A percentile compares a stretch with the other conserved stretches of the same genome.
phyloP scores from a whole-genome alignment of 2,329 filamentous ascomycete species.

The Zymoseptoria ardabiliae region DNA sequence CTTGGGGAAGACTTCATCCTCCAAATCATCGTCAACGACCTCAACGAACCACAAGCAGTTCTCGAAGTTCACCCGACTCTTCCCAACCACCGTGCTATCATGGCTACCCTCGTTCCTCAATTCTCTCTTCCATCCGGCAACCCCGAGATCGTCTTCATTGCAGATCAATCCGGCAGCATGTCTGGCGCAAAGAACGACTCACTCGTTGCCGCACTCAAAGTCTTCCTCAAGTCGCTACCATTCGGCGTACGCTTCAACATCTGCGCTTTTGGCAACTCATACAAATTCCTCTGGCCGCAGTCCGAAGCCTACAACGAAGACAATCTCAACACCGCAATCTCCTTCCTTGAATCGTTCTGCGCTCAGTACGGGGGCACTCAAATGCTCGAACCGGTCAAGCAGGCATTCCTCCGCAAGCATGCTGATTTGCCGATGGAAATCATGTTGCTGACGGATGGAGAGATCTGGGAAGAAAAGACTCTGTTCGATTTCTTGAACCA shows the following conservation, averaged over 20 bases:
- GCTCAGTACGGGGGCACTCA: constrained; percentile 50
- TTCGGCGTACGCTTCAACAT: constrained; percentile 62
- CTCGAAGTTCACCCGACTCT: constrained; percentile 59
- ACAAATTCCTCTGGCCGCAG: constrained; percentile 42
- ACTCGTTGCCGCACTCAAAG: constrained; percentile 48
- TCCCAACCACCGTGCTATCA: constrained; percentile 56
- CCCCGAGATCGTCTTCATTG: constrained; percentile 64
- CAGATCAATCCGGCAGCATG: constrained; percentile 67
- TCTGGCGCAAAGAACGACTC: constrained; percentile 42
- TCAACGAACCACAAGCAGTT: constrained; percentile 55
- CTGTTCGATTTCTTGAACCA: constrained; percentile 45
- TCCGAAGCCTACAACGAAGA: constrained; percentile 42
- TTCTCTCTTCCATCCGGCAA: neutral
- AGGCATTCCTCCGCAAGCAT: constrained; percentile 41
- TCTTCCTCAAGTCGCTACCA: constrained; percentile 61
- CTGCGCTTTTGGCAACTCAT: constrained; percentile 53
- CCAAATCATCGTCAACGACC: constrained; percentile 54
- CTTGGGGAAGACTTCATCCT: constrained; percentile 62
- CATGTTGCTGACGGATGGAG: constrained; percentile 51
- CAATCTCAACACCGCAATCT: constrained; percentile 39
- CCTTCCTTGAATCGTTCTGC: constrained; percentile 36
- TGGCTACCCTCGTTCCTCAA: constrained; percentile 55
- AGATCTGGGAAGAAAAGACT: constrained; percentile 43
- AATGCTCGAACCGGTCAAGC: constrained; percentile 42
- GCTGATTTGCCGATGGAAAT: constrained; percentile 44